phyloP scores from a whole-genome alignment of 768 basidiomycete genomes.

The Scleroderma bovista region DNA sequence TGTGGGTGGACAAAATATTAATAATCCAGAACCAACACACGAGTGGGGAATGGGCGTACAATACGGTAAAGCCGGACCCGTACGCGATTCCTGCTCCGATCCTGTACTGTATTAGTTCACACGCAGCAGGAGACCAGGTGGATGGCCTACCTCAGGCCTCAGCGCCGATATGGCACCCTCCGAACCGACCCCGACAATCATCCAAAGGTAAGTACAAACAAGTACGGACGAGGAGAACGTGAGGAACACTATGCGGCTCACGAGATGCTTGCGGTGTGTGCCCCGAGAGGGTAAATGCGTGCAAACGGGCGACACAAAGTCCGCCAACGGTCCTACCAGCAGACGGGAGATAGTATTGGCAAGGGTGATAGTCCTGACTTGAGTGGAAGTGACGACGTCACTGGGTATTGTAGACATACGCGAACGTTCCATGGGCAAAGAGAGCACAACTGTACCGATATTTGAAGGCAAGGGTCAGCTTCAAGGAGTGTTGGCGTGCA shows the following conservation, averaged over 20 bases:
- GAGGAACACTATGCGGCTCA: slow-evolving; percentile 63
- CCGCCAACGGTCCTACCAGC: slow-evolving; percentile 62
- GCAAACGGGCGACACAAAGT: slow-evolving; percentile 62
- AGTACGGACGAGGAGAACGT: slow-evolving; percentile 44
- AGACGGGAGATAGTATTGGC: slow-evolving; percentile 71
- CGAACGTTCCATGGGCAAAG: slow-evolving; percentile 40
- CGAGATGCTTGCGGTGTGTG: slow-evolving; percentile 43
- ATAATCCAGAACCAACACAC: neutral
- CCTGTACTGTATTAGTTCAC: slow-evolving; percentile 30
- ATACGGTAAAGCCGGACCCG: slow-evolving; percentile 62
- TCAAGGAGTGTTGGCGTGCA: neutral
- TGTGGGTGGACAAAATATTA: slow-evolving; percentile 19
- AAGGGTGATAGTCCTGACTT: slow-evolving; percentile 66
- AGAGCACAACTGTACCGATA: slow-evolving; percentile 68
- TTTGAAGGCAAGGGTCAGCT: slow-evolving; percentile 54
- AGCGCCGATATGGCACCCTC: slow-evolving; percentile 61
- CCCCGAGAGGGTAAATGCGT: slow-evolving; percentile 33
- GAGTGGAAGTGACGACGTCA: slow-evolving; percentile 44
- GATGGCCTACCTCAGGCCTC: slow-evolving; percentile 50
- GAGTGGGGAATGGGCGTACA: slow-evolving; percentile 41
- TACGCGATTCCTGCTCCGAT: slow-evolving; percentile 65
- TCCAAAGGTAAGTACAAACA: slow-evolving; percentile 49
- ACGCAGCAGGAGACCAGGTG: neutral
- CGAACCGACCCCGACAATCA: slow-evolving; percentile 41
- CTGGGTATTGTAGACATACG: slow-evolving; percentile 12